These are phyloP conservation scores for Tephrocybe sp. DNA, from an alignment of 768 basidiomycete species.

Conservation along the genomic window DNA sequence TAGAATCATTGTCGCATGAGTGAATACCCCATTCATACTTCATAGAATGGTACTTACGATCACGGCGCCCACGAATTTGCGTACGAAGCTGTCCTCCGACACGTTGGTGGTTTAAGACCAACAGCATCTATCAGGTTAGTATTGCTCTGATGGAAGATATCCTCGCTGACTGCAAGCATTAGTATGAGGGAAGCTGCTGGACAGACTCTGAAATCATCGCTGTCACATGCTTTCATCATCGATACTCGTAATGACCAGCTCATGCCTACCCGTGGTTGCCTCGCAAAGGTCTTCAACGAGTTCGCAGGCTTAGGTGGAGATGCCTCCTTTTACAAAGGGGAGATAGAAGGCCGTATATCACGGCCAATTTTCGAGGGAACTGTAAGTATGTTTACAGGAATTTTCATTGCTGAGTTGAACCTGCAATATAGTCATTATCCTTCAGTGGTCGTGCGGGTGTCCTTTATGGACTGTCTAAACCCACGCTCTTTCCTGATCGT, in stretches of 20 bases:
- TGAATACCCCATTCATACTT: constrained; percentile 18
- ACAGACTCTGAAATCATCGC: constrained; percentile 73
- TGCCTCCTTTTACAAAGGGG: constrained; percentile 70
- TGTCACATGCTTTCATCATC: constrained; percentile 72
- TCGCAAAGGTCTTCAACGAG: constrained; percentile 62
- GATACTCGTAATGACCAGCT: constrained; percentile 78
- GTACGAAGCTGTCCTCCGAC: constrained; percentile 80
- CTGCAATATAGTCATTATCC: constrained; percentile 60
- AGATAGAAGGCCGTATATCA: constrained; percentile 63
- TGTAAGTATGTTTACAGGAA: constrained; percentile 37
- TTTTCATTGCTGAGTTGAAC: not conserved
- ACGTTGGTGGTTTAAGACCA: constrained; percentile 67
- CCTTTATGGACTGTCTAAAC: constrained; percentile 55
- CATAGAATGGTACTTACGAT: constrained; percentile 34
- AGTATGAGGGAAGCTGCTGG: constrained; percentile 88
- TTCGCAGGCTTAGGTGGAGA: constrained; percentile 83
- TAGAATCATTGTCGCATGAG: constrained; percentile 27
- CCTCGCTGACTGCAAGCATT: constrained; percentile 5
- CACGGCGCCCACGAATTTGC: constrained; percentile 70
- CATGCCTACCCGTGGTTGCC: constrained; percentile 58
- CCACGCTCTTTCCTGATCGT: constrained; percentile 73
- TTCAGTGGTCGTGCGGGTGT: constrained; percentile 71
- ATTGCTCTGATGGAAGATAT: not conserved
- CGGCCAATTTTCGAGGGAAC: constrained; percentile 54
- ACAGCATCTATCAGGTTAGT: constrained; percentile 79